Base-by-base conservation (phyloP, 2,329 filamentous ascomycete genomes). In the Nigrograna mackinnonii region DNA sequence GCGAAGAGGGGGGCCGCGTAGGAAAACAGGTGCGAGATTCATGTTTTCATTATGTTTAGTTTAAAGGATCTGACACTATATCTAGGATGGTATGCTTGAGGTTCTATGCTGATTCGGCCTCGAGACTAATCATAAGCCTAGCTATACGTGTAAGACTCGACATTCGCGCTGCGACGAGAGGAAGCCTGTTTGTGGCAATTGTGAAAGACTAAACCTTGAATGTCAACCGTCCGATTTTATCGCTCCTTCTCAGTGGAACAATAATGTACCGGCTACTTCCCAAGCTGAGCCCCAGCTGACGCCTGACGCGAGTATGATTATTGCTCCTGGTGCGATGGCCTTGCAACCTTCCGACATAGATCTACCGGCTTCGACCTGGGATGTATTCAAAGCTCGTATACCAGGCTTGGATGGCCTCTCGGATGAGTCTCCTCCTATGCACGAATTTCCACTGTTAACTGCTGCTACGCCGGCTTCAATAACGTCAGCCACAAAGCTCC, bases 121-220 rank as follows among this genome's bases (percentile, higher is more conserved):
- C n/a, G n/a, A n/a, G n/a, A n/a, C n/a, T n/a, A n/a, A n/a, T n/a
- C n/a, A n/a, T n/a, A n/a, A n/a, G n/a, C 3, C n/a, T 31, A 67
- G 64, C 39, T 39, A 59, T 20, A 66, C 63, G 3, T 66, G 62
- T 36, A 67, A 66, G 45, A 47, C 56, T 3, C 52, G 64, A n/a
- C 62, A 68, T 37, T 58, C 55, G 14, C 55, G 63, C 17, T 68
- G 64, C 37, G 64, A 68, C 18, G 64, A 68, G 37, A 58, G 50
- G 35, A 64, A 55, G 20, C 64, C 64, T 11, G 43, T 57, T 11
- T 67, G 64, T 38, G 52, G 62, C n/a, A 66, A 57, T 20, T 66
- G 62, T 34, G 55, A 54, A 18, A 54, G 63, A 9, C 49, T 66
- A 1, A 49, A 57, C 32, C 49, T 67, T 3, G 45, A 56, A 22